Evolutionary conservation across 2,329 filamentous ascomycete genomes (phyloP).

Genomic region (Sclerotinia glacialis): DNA sequence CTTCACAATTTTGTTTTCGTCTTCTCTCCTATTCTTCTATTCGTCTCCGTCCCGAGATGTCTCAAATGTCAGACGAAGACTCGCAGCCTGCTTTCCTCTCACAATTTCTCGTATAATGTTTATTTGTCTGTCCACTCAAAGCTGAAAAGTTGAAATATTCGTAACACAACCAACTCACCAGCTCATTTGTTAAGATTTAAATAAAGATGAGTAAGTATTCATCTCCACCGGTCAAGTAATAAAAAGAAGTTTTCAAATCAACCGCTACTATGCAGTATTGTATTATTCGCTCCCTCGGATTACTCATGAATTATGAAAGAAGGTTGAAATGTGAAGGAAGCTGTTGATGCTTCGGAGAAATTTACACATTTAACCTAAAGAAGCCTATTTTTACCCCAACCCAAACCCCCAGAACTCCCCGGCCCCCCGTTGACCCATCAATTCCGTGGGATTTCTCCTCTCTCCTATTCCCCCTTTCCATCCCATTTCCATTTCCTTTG

Average conservation of each 20-base stretch:
- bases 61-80: not conserved
- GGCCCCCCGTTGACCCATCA: not conserved
- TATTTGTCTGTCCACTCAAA: too few species aligned
- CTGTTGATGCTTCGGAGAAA: not conserved
- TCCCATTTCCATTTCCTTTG: not conserved
- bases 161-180: not conserved
- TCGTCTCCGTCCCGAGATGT: not conserved
- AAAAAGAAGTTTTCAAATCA: not conserved
- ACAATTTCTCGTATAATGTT: too few species aligned
- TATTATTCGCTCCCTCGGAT: too few species aligned
- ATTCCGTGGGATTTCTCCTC: not conserved
- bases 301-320: not conserved
- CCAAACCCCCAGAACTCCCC: slow-evolving; percentile 4
- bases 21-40: not conserved
- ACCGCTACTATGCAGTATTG: slow-evolving; percentile 6
- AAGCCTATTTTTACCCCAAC: not conserved
- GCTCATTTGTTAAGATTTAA: not conserved
- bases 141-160: not conserved
- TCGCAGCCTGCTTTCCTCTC: too few species aligned
- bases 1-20: not conserved
- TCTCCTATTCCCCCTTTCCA: not conserved
- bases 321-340: not conserved
- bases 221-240: not conserved
- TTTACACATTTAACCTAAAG: not conserved
- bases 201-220: not conserved